Evolutionary conservation across 2,329 filamentous ascomycete genomes (phyloP).

Genomic region (Coniochaeta sp.): DNA sequence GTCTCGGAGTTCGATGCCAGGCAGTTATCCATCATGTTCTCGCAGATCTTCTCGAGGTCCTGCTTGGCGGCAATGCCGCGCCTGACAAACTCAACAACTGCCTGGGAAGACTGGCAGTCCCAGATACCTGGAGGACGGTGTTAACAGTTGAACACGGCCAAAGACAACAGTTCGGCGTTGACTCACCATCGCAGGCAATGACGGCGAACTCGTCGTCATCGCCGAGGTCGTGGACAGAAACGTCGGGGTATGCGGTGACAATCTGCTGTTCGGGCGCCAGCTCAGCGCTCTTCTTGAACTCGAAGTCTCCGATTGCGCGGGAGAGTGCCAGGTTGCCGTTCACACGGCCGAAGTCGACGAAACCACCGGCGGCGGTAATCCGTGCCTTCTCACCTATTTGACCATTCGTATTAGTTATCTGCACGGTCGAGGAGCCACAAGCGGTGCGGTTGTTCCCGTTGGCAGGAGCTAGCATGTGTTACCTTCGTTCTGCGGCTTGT

Average conservation of each 20-base stretch:
- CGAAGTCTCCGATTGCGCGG: slow-evolving; percentile 95
- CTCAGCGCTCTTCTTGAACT: slow-evolving; percentile 99
- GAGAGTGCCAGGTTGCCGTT: slow-evolving; percentile 97
- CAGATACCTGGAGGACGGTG: slow-evolving; percentile 68
- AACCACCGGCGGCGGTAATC: slow-evolving; percentile 91
- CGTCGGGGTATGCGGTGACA: slow-evolving; percentile 93
- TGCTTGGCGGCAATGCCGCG: slow-evolving; percentile 96
- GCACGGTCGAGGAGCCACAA: background rate
- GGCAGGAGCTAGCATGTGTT: too few relatives aligned
- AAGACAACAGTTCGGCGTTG: background rate
- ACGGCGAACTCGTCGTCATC: slow-evolving; percentile 95
- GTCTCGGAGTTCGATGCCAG: slow-evolving; percentile 96
- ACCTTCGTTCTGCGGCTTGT: slow-evolving; percentile 99
- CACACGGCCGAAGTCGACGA: slow-evolving; percentile 96
- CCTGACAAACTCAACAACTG: slow-evolving; percentile 92
- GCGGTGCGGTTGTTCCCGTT: slow-evolving; percentile 17
- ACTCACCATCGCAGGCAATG: slow-evolving; percentile 83
- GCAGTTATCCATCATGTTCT: slow-evolving; percentile 99
- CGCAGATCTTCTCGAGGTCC: slow-evolving; percentile 88
- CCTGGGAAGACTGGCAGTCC: slow-evolving; percentile 98
- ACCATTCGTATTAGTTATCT: background rate
- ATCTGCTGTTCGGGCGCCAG: slow-evolving; percentile 98
- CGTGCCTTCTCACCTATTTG: slow-evolving; percentile 80
- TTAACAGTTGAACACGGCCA: background rate
- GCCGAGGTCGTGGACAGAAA: slow-evolving; percentile 81